These are phyloP conservation scores for Xylaria sp. DNA, from an alignment of 2,329 filamentous ascomycete genomes.

Conservation along the genomic window DNA sequence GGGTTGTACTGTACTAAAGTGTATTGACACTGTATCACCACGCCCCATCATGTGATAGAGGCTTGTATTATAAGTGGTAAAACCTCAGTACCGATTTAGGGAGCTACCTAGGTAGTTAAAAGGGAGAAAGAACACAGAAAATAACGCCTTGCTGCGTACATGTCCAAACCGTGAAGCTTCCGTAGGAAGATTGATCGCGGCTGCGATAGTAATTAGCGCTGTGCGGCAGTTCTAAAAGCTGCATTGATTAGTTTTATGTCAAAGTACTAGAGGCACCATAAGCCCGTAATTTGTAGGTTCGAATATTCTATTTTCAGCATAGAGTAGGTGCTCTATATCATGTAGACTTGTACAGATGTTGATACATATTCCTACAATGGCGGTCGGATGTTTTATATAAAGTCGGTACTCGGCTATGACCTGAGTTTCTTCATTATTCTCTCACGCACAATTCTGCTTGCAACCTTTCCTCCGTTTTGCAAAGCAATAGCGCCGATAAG, in stretches of 20 bases:
- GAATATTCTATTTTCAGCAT: conserved; percentile 26
- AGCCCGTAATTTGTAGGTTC: conserved; percentile 1
- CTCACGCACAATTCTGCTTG: conserved; percentile 79
- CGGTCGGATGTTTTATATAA: conserved; percentile 1
- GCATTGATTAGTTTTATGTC: not conserved
- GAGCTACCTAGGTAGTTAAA: no score
- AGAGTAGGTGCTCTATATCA: conserved; percentile 36
- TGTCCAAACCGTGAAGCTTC: no score
- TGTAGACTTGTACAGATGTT: conserved; percentile 44
- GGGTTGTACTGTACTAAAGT: not conserved
- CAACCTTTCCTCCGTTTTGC: conserved; percentile 83
- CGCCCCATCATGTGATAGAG: conserved; percentile 2
- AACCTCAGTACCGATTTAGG: no score
- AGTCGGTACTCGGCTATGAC: conserved; percentile 14
- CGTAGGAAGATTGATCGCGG: not conserved
- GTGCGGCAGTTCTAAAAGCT: not conserved
- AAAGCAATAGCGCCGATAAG: conserved; percentile 91
- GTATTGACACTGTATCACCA: not conserved
- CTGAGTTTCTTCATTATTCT: conserved; percentile 70
- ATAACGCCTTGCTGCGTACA: not conserved
- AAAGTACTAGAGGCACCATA: not conserved
- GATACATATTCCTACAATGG: conserved; percentile 44
- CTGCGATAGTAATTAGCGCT: not conserved
- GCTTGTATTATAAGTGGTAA: no score
- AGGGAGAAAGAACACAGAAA: not conserved